phyloP scores from a whole-genome alignment of 352 stramenopile genomes.

The Globisporangium orthogonon region DNA sequence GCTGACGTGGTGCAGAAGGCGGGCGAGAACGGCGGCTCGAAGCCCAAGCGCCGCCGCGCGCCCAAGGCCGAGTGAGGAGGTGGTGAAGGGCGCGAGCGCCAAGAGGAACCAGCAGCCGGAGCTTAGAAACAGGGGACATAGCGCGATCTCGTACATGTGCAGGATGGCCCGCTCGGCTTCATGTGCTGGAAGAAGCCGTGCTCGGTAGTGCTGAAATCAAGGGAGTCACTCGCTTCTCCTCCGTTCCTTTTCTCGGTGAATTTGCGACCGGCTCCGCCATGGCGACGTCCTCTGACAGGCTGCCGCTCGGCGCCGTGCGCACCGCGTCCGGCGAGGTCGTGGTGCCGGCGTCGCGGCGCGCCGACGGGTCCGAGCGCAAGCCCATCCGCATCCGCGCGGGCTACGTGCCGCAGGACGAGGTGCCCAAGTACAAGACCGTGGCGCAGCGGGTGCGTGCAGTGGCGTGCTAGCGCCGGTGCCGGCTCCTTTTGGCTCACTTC shows the following conservation, averaged over 20 bases:
- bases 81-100: too few relatives aligned
- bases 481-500: too few relatives aligned
- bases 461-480: neutral
- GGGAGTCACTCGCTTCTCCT: neutral
- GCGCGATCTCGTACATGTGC: too few relatives aligned
- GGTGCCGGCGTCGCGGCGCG: slow-evolving; percentile 49
- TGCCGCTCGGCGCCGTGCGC: slow-evolving; percentile 61
- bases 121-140: too few relatives aligned
- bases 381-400: slow-evolving; percentile 74
- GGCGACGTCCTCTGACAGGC: slow-evolving; percentile 3
- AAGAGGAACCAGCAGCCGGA: neutral
- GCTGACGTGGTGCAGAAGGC: neutral
- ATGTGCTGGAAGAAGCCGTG: too few relatives aligned
- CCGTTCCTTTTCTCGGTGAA: too few relatives aligned
- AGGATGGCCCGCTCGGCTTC: too few relatives aligned
- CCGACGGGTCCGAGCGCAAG: slow-evolving; percentile 74
- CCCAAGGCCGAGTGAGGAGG: slow-evolving; percentile 54
- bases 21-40: slow-evolving; percentile 12
- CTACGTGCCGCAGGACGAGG: slow-evolving; percentile 79
- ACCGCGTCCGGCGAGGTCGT: slow-evolving; percentile 55
- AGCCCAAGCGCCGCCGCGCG: slow-evolving; percentile 49
- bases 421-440: slow-evolving; percentile 73
- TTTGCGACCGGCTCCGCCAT: neutral
- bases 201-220: too few relatives aligned
- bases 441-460: slow-evolving; percentile 32